Evolutionary conservation across 2,329 filamentous ascomycete genomes (phyloP).

Genomic region (Penicillium carneum): DNA sequence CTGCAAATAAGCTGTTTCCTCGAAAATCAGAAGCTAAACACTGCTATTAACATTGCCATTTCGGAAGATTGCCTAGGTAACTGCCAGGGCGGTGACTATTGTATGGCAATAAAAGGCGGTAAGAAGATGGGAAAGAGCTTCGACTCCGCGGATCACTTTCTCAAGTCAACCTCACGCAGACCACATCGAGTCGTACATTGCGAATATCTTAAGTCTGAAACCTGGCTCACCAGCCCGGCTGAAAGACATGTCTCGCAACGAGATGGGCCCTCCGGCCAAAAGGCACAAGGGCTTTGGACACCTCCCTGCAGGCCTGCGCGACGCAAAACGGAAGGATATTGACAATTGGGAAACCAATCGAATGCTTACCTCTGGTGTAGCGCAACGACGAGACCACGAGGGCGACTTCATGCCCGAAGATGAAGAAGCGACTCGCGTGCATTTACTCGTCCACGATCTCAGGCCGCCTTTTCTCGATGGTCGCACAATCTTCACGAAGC

Average conservation of each 20-base stretch:
- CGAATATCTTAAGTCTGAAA: not conserved
- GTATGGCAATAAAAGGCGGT: slow-evolving; percentile 7
- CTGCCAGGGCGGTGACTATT: not conserved
- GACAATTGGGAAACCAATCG: slow-evolving; percentile 99
- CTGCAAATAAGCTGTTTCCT: no score
- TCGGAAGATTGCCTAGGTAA: not conserved
- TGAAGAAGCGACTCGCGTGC: slow-evolving; percentile 85
- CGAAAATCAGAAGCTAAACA: no score
- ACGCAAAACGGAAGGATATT: slow-evolving; percentile 82
- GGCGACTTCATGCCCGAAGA: slow-evolving; percentile 83
- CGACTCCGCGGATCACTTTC: not conserved
- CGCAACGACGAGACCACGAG: slow-evolving; percentile 82
- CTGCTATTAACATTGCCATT: not conserved
- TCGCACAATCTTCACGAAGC: slow-evolving; percentile 94
- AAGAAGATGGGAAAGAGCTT: slow-evolving; percentile 9
- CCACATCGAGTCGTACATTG: not conserved
- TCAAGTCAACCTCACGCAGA: slow-evolving; percentile 1
- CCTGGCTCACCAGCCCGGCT: not conserved
- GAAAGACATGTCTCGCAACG: slow-evolving; percentile 45
- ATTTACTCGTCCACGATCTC: slow-evolving; percentile 90
- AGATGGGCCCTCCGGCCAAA: slow-evolving; percentile 49
- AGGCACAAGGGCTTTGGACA: slow-evolving; percentile 48
- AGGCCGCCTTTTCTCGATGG: slow-evolving; percentile 94
- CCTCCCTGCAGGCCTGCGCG: slow-evolving; percentile 46
- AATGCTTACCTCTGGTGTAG: slow-evolving; percentile 95